phyloP scores from a whole-genome alignment of 768 basidiomycete genomes.

The Mycena kentingensis region DNA sequence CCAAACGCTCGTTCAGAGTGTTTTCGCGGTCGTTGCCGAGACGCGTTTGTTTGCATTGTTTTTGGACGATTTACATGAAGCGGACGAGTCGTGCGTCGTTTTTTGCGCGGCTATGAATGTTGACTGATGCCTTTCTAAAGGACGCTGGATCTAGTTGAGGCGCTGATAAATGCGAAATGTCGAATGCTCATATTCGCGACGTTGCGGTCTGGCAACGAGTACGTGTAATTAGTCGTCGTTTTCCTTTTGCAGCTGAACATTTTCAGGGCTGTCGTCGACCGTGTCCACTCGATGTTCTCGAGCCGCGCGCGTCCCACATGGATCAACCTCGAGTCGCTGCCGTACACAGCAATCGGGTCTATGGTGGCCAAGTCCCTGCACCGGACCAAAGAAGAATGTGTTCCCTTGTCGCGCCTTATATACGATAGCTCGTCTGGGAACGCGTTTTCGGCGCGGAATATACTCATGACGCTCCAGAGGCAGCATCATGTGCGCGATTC shows the following conservation, averaged over 20 bases:
- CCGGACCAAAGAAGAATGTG: constrained; percentile 56
- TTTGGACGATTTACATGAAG: constrained; percentile 74
- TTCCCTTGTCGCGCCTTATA: constrained; percentile 55
- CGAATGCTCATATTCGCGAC: constrained; percentile 71
- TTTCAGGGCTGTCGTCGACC: constrained; percentile 47
- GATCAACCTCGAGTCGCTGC: constrained; percentile 65
- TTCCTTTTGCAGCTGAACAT: background rate
- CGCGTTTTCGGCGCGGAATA: constrained; percentile 67
- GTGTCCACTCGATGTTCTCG: constrained; percentile 58
- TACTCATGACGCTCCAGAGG: constrained; percentile 63
- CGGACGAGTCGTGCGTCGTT: constrained; percentile 59
- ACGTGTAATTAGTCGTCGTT: constrained; percentile 21
- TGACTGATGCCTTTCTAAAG: constrained; percentile 34
- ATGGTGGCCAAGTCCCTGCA: constrained; percentile 68
- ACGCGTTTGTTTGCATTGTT: constrained; percentile 71
- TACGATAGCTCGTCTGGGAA: constrained; percentile 65
- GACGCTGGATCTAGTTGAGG: constrained; percentile 65
- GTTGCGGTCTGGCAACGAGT: constrained; percentile 58
- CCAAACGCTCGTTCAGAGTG: constrained; percentile 68
- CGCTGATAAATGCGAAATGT: constrained; percentile 64
- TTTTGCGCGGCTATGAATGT: background rate
- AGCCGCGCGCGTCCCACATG: constrained; percentile 62
- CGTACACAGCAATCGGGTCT: constrained; percentile 54
- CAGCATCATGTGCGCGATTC: constrained; percentile 53
- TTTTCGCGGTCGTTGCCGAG: constrained; percentile 69